Evolutionary conservation across 805 yeast species (phyloP), one percentile per base, ranked within the genome.

Genomic region (Pichia nakasei): DNA sequence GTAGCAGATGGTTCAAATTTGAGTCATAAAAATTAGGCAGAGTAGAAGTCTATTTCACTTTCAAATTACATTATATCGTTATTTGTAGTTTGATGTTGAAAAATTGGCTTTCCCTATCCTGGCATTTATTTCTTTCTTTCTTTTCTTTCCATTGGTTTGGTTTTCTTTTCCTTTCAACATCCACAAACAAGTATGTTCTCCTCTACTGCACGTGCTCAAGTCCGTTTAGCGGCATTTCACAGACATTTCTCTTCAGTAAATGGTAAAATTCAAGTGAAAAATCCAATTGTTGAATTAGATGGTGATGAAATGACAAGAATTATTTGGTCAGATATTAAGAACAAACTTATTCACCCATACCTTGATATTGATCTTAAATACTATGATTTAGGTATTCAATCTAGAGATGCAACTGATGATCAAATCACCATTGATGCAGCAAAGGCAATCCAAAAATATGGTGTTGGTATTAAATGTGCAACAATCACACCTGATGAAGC

Each of bases 291-390:
- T 45, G 93, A 84, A 52, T 60, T 84, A 58, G 89, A 83, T 57
- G 93, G 93, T 55, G 93, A 84, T 62, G 93, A 84, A 62, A 82
- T 82, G 91, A 84, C 93, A 50, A 70, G 91, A 62, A 82, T 84
- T 58, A 84, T 84, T 61, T 84, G 93, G 93, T 72, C 76, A 50
- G 69, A 75, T 55, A 84, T 84, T 66, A 82, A 82, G 62, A 75
- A 73, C 47, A 75, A 78, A 59, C 70, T 84, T 54, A 74, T 84
- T 56, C 59, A 67, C 48, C 93, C 91, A 8, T 82, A 76, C 59
- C 63, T 84, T 50, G 84, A 84, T 51, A 72, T 84, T 37, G 87
- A 83, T 52, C 68, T 84, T 61, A 80, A 82, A 55, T 83, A 83
- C 63, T 84, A 80, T 61, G 93, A 84, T 61, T 69, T 84, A 54